phyloP scores from a whole-genome alignment of 1,139 yeast genomes.

The Hemisphaericaspora xylofermentans region DNA sequence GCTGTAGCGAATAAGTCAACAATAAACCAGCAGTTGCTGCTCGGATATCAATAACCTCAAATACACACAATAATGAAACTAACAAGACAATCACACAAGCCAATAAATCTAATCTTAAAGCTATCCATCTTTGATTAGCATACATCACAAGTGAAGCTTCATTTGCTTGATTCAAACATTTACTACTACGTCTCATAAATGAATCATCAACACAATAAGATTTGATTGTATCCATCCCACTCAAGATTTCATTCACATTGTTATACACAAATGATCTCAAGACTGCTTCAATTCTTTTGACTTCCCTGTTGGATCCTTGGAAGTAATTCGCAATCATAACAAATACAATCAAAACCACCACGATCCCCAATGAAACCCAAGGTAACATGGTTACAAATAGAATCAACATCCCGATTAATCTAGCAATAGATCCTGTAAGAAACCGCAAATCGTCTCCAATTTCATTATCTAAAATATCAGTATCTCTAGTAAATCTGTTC shows the following conservation, averaged over 20 bases:
- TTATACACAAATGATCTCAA: slow-evolving; percentile 42
- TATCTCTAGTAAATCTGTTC: slow-evolving; percentile 70
- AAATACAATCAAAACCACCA: slow-evolving; percentile 47
- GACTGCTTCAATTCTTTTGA: slow-evolving; percentile 40
- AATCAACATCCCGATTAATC: slow-evolving; percentile 59
- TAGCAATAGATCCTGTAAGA: slow-evolving; percentile 33
- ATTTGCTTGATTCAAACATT: slow-evolving; percentile 58
- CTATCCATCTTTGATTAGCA: slow-evolving; percentile 77
- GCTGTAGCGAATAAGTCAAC: slow-evolving; percentile 53
- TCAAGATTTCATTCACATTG: slow-evolving; percentile 70
- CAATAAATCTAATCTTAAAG: slow-evolving; percentile 55
- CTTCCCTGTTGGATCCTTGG: slow-evolving; percentile 35
- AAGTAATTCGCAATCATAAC: slow-evolving; percentile 56
- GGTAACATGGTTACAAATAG: slow-evolving; percentile 68
- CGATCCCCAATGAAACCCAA: slow-evolving; percentile 69
- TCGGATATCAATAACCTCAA: slow-evolving; percentile 56
- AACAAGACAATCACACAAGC: slow-evolving; percentile 47
- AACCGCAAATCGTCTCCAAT: slow-evolving; percentile 57
- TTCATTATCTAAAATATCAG: slow-evolving; percentile 77
- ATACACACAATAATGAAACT: slow-evolving; percentile 58
- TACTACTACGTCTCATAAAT: slow-evolving; percentile 50
- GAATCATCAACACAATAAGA: slow-evolving; percentile 51
- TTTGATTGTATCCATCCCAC: slow-evolving; percentile 68
- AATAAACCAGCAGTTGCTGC: slow-evolving; percentile 67
- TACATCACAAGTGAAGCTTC: slow-evolving; percentile 65